phyloP scores from a whole-genome alignment of 768 basidiomycete genomes.

The Lactarius pseudohatsudake region DNA sequence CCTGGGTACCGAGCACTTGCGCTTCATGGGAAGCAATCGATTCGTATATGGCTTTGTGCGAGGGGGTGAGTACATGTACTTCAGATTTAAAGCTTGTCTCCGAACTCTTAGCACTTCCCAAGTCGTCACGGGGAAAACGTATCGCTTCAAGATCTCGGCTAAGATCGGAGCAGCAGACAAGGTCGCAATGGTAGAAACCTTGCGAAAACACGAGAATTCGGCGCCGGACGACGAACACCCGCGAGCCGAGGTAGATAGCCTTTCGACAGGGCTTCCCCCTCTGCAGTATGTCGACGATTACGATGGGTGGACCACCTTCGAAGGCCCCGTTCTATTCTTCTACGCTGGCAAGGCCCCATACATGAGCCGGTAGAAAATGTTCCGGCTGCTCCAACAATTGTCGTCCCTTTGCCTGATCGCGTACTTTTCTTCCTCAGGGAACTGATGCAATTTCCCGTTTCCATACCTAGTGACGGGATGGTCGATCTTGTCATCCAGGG shows the following conservation, averaged over 20 bases:
- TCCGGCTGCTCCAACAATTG: neutral
- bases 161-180: slow-evolving; percentile 74
- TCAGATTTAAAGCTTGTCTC: neutral
- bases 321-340: slow-evolving; percentile 65
- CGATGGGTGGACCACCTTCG: slow-evolving; percentile 70
- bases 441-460: slow-evolving; percentile 82
- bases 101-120: neutral
- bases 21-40: slow-evolving; percentile 84
- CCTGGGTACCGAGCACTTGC: slow-evolving; percentile 76
- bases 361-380: slow-evolving; percentile 51
- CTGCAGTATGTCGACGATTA: slow-evolving; percentile 45
- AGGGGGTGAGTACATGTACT: slow-evolving; percentile 50
- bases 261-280: slow-evolving; percentile 42
- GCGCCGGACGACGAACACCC: slow-evolving; percentile 22
- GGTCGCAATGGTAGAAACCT: slow-evolving; percentile 58
- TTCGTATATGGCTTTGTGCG: slow-evolving; percentile 72
- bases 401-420: slow-evolving; percentile 17
- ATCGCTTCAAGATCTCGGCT: slow-evolving; percentile 67
- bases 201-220: slow-evolving; percentile 39
- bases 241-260: slow-evolving; percentile 14
- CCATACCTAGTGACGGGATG: slow-evolving; percentile 73
- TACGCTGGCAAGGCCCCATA: slow-evolving; percentile 81
- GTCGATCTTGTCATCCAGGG: slow-evolving; percentile 72
- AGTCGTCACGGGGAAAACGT: slow-evolving; percentile 64
- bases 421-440: slow-evolving; percentile 44